phyloP scores from a whole-genome alignment of 371 early-diverging fungal genomes.

The Mucor racemosus region DNA sequence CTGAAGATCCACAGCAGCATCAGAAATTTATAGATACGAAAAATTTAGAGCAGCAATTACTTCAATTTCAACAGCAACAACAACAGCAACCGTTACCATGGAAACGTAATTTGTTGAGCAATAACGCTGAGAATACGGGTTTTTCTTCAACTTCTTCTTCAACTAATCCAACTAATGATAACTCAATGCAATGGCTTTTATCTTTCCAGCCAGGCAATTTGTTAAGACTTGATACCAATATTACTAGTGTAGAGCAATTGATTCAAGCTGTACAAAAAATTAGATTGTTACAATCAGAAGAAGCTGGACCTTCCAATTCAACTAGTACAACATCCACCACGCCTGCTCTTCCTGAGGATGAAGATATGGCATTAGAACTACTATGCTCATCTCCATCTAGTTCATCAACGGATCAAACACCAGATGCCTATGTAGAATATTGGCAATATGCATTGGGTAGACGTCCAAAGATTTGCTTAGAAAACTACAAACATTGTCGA shows the following conservation, averaged over 20 bases:
- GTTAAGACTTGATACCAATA: constrained; percentile 43
- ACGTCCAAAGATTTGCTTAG: constrained; percentile 27
- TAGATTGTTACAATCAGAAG: constrained; percentile 22
- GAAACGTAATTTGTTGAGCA: not conserved
- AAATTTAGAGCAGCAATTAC: constrained; percentile 15
- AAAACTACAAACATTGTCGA: constrained; percentile 30
- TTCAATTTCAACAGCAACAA: constrained; percentile 17
- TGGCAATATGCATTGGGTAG: constrained; percentile 23
- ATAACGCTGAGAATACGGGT: not conserved
- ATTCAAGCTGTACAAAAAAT: constrained; percentile 44
- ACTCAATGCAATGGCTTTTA: constrained; percentile 34
- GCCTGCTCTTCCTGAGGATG: constrained; percentile 1
- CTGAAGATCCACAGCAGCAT: not conserved
- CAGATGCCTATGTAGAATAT: constrained; percentile 27
- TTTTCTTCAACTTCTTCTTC: not conserved
- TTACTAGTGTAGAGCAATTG: constrained; percentile 42
- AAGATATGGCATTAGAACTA: constrained; percentile 11
- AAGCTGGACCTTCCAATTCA: not conserved
- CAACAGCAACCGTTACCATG: constrained; percentile 16
- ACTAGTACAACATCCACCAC: not conserved
- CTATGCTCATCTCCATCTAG: constrained; percentile 14
- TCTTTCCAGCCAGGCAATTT: constrained; percentile 44
- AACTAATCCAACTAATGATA: not conserved
- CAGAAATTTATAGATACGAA: constrained; percentile 2
- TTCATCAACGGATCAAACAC: constrained; percentile 9